phyloP scores from a whole-genome alignment of 805 yeast genomes.

The Zygosaccharomyces bailii region DNA sequence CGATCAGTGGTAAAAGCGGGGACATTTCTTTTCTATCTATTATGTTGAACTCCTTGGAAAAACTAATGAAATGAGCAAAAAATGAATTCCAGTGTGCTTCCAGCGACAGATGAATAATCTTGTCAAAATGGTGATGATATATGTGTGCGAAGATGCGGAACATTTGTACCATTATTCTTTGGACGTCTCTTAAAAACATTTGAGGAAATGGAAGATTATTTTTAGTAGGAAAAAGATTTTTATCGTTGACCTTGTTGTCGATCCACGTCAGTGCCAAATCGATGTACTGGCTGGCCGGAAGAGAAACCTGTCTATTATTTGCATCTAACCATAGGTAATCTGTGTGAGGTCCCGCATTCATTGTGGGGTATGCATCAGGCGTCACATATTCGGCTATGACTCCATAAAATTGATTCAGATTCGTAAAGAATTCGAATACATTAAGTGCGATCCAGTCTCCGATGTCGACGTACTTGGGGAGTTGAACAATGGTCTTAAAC shows the following conservation, averaged over 20 bases:
- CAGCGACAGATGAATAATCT: slow-evolving; percentile 80
- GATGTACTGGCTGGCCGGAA: slow-evolving; percentile 91
- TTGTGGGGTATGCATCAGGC: slow-evolving; percentile 83
- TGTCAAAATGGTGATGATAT: slow-evolving; percentile 92
- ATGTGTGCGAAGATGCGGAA: slow-evolving; percentile 94
- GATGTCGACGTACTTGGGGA: slow-evolving; percentile 90
- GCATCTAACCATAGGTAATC: slow-evolving; percentile 89
- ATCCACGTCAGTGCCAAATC: slow-evolving; percentile 92
- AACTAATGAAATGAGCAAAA: slow-evolving; percentile 89
- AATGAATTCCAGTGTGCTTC: slow-evolving; percentile 99
- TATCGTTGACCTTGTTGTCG: slow-evolving; percentile 81
- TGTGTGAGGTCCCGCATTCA: slow-evolving; percentile 93
- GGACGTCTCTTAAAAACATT: slow-evolving; percentile 74
- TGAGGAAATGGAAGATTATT: slow-evolving; percentile 87
- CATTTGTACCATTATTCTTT: slow-evolving; percentile 86
- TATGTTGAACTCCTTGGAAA: slow-evolving; percentile 77
- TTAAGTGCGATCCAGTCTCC: slow-evolving; percentile 96
- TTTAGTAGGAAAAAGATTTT: slow-evolving; percentile 85
- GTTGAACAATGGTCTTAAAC: slow-evolving; percentile 89
- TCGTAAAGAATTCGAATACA: slow-evolving; percentile 82
- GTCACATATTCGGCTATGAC: slow-evolving; percentile 89
- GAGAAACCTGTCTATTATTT: slow-evolving; percentile 71
- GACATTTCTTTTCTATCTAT: slow-evolving; percentile 75
- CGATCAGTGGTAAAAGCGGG: slow-evolving; percentile 75
- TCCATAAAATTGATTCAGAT: slow-evolving; percentile 82